These are phyloP conservation scores for Penicillium canescens DNA, from an alignment of 495 filamentous ascomycete species.

Conservation along the genomic window DNA sequence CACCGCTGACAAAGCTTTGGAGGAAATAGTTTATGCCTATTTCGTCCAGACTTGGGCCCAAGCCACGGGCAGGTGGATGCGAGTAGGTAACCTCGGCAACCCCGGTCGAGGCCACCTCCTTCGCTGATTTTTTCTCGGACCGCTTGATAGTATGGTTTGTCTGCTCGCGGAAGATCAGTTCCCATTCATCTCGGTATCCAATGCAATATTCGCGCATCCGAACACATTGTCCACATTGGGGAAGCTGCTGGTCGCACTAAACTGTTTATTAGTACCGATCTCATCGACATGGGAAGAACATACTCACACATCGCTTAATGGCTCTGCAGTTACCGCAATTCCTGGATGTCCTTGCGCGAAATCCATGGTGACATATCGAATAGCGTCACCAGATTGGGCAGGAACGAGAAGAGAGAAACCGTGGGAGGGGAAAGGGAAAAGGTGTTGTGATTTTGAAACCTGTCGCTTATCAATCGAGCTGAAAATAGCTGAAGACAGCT, in stretches of 20 bases:
- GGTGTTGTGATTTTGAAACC: too few species aligned
- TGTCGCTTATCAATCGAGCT: too few species aligned
- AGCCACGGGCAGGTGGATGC: too few species aligned
- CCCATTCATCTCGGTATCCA: conserved; percentile 35
- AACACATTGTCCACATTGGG: conserved; percentile 32
- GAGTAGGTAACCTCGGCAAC: too few species aligned
- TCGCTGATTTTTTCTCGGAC: conserved; percentile 14
- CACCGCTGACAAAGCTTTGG: conserved; percentile 30
- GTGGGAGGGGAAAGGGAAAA: too few species aligned
- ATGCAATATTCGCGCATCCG: conserved; percentile 24
- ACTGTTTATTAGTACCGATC: too few species aligned
- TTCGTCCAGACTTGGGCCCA: conserved; percentile 20
- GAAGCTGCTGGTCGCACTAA: conserved; percentile 31
- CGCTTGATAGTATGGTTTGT: conserved; percentile 27
- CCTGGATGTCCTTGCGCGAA: conserved; percentile 3
- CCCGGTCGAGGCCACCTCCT: too few species aligned
- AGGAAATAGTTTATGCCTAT: conserved; percentile 39
- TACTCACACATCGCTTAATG: background rate
- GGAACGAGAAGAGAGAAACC: background rate
- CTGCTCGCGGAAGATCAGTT: conserved; percentile 49
- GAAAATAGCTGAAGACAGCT: too few species aligned
- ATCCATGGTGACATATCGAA: background rate
- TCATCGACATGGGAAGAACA: too few species aligned
- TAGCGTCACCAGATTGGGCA: background rate
- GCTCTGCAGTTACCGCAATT: background rate